Evolutionary conservation across 2,329 filamentous ascomycete genomes (phyloP).

Genomic region (Aureobasidium sp.): DNA sequence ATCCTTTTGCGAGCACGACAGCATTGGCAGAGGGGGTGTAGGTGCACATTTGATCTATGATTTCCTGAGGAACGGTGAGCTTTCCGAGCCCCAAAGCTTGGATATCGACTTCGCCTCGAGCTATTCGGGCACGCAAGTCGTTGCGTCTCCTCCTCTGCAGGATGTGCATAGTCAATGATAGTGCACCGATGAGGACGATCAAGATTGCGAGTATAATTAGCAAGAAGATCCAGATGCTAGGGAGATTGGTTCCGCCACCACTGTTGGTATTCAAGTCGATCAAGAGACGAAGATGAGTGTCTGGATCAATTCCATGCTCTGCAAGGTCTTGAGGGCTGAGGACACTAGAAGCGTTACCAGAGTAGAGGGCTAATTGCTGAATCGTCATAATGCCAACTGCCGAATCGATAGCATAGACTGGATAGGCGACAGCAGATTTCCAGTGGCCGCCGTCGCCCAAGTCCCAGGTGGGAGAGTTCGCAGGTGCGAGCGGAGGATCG

Average conservation of each 20-base stretch:
- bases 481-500: conserved; percentile 54
- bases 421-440: conserved; percentile 62
- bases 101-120: conserved; percentile 72
- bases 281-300: conserved; percentile 44
- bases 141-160: conserved; percentile 64
- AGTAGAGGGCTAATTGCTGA: conserved; percentile 64
- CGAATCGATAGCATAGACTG: conserved; percentile 74
- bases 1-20: neutral
- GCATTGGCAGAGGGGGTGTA: conserved; percentile 41
- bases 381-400: conserved; percentile 60
- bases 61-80: conserved; percentile 62
- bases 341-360: conserved; percentile 56
- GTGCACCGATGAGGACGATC: conserved; percentile 56
- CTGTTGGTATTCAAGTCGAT: conserved; percentile 40
- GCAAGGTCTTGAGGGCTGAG: conserved; percentile 25
- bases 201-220: conserved; percentile 63
- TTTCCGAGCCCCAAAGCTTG: conserved; percentile 80
- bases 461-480: conserved; percentile 59
- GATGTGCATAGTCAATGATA: conserved; percentile 66
- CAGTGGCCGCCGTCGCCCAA: conserved; percentile 62
- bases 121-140: conserved; percentile 60
- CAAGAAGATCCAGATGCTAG: conserved; percentile 74
- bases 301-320: conserved; percentile 25
- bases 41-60: conserved; percentile 67
- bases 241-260: conserved; percentile 36